Evolutionary conservation across 2,329 filamentous ascomycete genomes (phyloP).

Genomic region (Shiraia bambusicola): DNA sequence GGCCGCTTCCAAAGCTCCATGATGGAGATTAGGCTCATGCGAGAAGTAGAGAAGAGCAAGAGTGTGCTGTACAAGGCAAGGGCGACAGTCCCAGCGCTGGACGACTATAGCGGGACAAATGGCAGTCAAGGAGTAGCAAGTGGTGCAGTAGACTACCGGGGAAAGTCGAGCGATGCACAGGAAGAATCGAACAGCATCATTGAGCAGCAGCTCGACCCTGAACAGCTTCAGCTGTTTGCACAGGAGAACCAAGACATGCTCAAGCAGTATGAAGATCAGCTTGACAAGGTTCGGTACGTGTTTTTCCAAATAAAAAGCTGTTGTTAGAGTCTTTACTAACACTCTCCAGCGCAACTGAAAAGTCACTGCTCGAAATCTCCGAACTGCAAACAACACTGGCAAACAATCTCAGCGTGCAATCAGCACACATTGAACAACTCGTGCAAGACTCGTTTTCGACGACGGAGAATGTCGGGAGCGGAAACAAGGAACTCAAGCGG

Average conservation of each 20-base stretch:
- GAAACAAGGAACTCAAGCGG: constrained; percentile 85
- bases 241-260: constrained; percentile 91
- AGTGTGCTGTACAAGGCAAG: constrained; percentile 75
- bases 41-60: constrained; percentile 87
- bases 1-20: constrained; percentile 80
- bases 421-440: constrained; percentile 84
- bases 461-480: constrained; percentile 80
- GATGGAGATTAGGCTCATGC: constrained; percentile 85
- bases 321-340: constrained; percentile 15
- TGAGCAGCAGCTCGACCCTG: constrained; percentile 67
- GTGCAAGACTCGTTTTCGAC: constrained; percentile 81
- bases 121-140: constrained; percentile 11
- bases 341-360: constrained; percentile 72
- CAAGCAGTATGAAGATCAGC: constrained; percentile 87
- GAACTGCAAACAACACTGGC: constrained; percentile 89
- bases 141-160: constrained; percentile 28
- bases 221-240: constrained; percentile 91
- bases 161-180: constrained; percentile 21
- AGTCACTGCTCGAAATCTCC: constrained; percentile 87
- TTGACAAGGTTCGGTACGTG: constrained; percentile 88
- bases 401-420: constrained; percentile 79
- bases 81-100: constrained; percentile 29
- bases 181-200: constrained; percentile 39
- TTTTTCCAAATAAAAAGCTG: background rate
- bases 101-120: constrained; percentile 24